Evolutionary conservation across 805 yeast genomes (phyloP).

Genomic region (Blastobotrys attinorum): DNA sequence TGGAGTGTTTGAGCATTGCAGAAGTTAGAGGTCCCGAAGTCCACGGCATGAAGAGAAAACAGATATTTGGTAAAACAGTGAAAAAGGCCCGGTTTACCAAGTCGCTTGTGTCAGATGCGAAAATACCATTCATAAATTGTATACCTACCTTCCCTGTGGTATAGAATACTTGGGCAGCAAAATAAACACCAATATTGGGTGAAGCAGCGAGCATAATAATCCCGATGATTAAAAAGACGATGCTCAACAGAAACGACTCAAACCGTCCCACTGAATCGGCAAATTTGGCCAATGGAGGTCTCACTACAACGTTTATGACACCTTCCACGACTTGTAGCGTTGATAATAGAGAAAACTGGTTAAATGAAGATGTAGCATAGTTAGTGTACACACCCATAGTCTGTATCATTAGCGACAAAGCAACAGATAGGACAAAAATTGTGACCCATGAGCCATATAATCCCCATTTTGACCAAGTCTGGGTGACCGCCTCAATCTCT

Average conservation of each 20-base stretch:
- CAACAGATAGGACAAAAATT: conserved; percentile 8
- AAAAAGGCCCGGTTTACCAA: conserved; percentile 34
- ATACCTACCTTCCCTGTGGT: conserved; percentile 35
- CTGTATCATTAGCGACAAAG: conserved; percentile 5
- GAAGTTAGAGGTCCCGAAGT: conserved; percentile 30
- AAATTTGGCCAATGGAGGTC: conserved; percentile 35
- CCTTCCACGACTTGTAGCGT: conserved; percentile 34
- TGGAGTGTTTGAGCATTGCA: conserved; percentile 24
- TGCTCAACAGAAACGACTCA: conserved; percentile 29
- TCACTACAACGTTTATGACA: conserved; percentile 33
- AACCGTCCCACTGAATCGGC: conserved; percentile 37
- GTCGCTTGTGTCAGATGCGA: conserved; percentile 32
- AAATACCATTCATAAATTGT: conserved; percentile 30
- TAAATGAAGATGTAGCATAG: conserved; percentile 36
- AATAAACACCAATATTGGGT: conserved; percentile 30
- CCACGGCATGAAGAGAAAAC: conserved; percentile 33
- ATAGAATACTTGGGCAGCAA: conserved; percentile 32
- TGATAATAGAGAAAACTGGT: conserved; percentile 34
- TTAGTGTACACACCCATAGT: conserved; percentile 21
- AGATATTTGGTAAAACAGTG: conserved; percentile 32
- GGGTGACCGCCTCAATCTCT: conserved; percentile 8
- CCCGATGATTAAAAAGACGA: conserved; percentile 25
- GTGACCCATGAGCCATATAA: too few relatives aligned
- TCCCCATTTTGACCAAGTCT: conserved; percentile 8
- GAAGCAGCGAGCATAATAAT: conserved; percentile 33